A percentile compares a stretch with the other conserved stretches of the same genome.
phyloP scores from a whole-genome alignment of 1,139 yeast genomes.

The Yamadazyma friedrichii region DNA sequence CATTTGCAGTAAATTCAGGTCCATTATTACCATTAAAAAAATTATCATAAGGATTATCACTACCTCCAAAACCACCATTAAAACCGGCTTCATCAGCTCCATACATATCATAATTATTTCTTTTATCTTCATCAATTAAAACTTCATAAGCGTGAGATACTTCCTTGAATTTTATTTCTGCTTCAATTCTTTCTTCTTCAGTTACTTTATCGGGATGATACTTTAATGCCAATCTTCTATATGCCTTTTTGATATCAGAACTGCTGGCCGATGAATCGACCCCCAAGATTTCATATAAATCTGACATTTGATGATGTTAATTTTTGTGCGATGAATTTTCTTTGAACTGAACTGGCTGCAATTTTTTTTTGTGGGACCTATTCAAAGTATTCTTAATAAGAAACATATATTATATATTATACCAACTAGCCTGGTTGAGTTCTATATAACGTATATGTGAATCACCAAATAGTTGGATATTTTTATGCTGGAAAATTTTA shows the following conservation, averaged over 20 bases:
- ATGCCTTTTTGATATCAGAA: conserved; percentile 72
- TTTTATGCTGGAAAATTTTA: too few relatives aligned
- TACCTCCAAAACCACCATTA: conserved; percentile 19
- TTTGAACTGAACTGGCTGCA: too few relatives aligned
- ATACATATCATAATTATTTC: conserved; percentile 57
- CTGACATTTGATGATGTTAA: conserved; percentile 13
- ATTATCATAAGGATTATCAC: conserved; percentile 44
- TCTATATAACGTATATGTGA: too few relatives aligned
- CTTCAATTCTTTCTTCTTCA: conserved; percentile 61
- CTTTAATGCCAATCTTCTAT: conserved; percentile 67
- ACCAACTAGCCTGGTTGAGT: too few relatives aligned
- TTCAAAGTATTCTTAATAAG: too few relatives aligned
- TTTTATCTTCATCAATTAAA: conserved; percentile 44
- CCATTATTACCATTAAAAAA: conserved; percentile 23
- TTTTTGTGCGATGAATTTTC: too few relatives aligned
- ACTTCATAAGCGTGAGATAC: conserved; percentile 77
- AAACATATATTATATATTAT: too few relatives aligned
- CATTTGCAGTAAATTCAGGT: conserved; percentile 54
- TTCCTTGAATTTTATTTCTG: conserved; percentile 74
- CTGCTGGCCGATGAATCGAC: conserved; percentile 60
- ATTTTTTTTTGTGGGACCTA: too few relatives aligned
- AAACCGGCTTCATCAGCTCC: conserved; percentile 41
- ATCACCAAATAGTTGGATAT: too few relatives aligned
- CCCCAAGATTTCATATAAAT: conserved; percentile 68
- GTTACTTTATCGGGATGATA: conserved; percentile 82